Evolutionary conservation across 805 yeast species (phyloP), one percentile per base, ranked within the genome.

Genomic region (Candida morakotiae): DNA sequence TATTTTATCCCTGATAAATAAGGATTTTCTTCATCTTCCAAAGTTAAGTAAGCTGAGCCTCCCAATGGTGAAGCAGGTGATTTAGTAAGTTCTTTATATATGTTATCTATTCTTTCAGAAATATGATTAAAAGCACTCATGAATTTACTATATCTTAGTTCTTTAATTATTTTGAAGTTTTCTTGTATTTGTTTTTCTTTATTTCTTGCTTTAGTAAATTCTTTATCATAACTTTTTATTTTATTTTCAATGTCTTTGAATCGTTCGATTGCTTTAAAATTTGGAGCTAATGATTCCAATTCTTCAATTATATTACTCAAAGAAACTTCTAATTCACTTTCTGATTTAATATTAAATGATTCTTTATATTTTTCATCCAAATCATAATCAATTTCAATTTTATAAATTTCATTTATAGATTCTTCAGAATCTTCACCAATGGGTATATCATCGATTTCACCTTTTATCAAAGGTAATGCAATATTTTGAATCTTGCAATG

Each of bases 21-120:
- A 3, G 98, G 97, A 48, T 86, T 95, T 43, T 87, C 95, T 42
- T 83, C 93, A 49, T 87, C 89, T 48, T 87, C 95, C 25, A 88
- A 60, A 0, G 91, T 82, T 40, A 93, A 67, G 44, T 86, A 83
- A 0, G 98, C 98, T n/a, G 93, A 81, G 1, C 98, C 98, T 29
- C 97, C 97, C 20, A 83, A 68, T 2, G 95, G 82, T 22, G 86
- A 77, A 0, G 81, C 74, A 3, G 71, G 60, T 0, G 84, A 75
- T 45, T 76, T 81, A 0, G 97, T 93, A 35, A 93, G 68, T 50
- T 89, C 97, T 52, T 88, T 83, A 59, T 91, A 93, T 8, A 87
- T 80, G 0, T 66, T 61, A 54, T 86, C 94, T 46, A 93, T 83
- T 39, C 75, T 71, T 2, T 67, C 69, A 3, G 91, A 76, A 22